Evolutionary conservation across 768 basidiomycete species (phyloP).

Genomic region (Russula sp.): DNA sequence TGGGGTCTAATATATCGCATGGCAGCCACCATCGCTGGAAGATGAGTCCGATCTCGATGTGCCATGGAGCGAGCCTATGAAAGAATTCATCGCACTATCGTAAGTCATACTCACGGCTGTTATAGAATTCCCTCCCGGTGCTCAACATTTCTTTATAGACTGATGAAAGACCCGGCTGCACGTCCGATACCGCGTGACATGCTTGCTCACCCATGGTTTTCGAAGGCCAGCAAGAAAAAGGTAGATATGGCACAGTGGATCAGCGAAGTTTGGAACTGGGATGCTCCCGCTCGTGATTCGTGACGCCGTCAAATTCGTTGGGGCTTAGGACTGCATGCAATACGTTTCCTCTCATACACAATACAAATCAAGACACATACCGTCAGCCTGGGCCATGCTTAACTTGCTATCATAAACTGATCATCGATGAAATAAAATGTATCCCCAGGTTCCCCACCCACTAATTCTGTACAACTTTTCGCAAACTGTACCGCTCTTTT

Average conservation of each 20-base stretch:
- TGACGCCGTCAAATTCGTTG: not conserved
- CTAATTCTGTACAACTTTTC: conserved; percentile 1
- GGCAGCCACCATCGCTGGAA: conserved; percentile 65
- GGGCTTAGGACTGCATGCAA: not conserved
- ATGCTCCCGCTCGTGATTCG: conserved; percentile 6
- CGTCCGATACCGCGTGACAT: conserved; percentile 78
- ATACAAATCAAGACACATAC: not conserved
- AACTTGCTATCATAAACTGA: not conserved
- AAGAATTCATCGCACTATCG: conserved; percentile 80
- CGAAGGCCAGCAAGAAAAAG: conserved; percentile 63
- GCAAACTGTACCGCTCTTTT: not conserved
- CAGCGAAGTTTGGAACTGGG: conserved; percentile 71
- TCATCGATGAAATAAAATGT: not conserved
- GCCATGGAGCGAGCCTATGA: conserved; percentile 74
- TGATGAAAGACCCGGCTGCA: conserved; percentile 57
- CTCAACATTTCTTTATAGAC: conserved; percentile 39
- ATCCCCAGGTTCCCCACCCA: not conserved
- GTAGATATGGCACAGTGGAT: conserved; percentile 85
- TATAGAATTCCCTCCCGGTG: not conserved
- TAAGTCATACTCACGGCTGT: conserved; percentile 40
- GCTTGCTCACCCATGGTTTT: conserved; percentile 76
- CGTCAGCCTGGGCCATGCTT: not conserved
- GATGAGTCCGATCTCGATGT: conserved; percentile 50
- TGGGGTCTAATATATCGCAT: conserved; percentile 1
- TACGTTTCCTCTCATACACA: not conserved